Conservation (phyloP, 495 filamentous ascomycete genomes). For the Chaetomium tenue region DNA sequence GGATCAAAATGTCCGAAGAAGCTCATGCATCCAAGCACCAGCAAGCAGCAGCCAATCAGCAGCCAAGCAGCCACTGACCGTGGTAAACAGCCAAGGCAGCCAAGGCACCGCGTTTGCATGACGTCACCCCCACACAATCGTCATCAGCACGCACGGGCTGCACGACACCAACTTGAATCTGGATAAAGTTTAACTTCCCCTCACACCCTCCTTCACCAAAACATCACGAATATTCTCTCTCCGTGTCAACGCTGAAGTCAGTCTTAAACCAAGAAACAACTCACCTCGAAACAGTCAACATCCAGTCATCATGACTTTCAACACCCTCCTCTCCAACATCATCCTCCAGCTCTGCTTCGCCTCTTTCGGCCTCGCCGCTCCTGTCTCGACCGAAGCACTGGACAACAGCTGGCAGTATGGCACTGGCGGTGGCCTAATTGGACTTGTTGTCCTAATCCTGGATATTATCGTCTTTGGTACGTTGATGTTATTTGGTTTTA, state of each 20-base stretch:
- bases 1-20: too few relatives aligned
- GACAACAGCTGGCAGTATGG: constrained; percentile 44
- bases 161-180: too few relatives aligned
- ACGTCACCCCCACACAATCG: too few relatives aligned
- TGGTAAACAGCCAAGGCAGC: too few relatives aligned
- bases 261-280: neutral
- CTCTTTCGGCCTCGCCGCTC: constrained; percentile 40
- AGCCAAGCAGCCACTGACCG: too few relatives aligned
- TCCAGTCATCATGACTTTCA: constrained; percentile 6
- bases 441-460: constrained; percentile 50
- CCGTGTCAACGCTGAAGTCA: neutral
- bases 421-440: constrained; percentile 48
- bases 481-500: constrained; percentile 10
- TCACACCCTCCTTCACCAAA: too few relatives aligned
- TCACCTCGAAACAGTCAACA: neutral
- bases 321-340: constrained; percentile 31
- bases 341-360: constrained; percentile 46
- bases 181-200: too few relatives aligned
- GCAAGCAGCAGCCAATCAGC: too few relatives aligned
- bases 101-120: too few relatives aligned
- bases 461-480: constrained; percentile 53
- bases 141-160: too few relatives aligned
- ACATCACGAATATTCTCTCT: too few relatives aligned
- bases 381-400: constrained; percentile 19
- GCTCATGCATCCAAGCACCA: too few relatives aligned